These are phyloP conservation scores for Solanum hybrid DNA, from an alignment of 305 asterid species.

Conservation along the genomic window DNA sequence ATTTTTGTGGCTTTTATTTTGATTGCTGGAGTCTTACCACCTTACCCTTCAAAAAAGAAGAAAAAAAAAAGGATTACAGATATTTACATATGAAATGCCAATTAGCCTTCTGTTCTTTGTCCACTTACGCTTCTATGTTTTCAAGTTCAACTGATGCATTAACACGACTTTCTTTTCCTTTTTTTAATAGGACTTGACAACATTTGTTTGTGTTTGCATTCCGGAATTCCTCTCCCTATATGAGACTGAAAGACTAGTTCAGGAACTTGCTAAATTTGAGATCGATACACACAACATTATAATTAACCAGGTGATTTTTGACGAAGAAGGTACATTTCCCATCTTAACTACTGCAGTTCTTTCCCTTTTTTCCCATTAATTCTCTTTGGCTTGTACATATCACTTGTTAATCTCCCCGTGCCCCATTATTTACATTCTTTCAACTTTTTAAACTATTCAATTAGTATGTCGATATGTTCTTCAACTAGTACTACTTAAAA, in stretches of 20 bases:
- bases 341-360: background rate
- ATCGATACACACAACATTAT: conserved; percentile 89
- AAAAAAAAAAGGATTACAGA: background rate
- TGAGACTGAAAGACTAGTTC: conserved; percentile 91
- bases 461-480: background rate
- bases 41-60: background rate
- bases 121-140: background rate
- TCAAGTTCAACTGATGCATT: background rate
- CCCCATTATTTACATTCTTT: background rate
- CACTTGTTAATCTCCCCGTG: background rate
- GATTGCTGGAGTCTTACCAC: background rate
- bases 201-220: conserved; percentile 93
- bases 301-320: conserved; percentile 87
- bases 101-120: background rate
- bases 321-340: conserved; percentile 68
- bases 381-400: background rate
- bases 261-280: conserved; percentile 91
- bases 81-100: background rate
- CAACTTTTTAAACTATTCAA: background rate
- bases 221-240: conserved; percentile 94
- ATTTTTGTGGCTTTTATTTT: background rate
- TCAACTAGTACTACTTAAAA: background rate
- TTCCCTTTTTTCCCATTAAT: background rate
- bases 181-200: conserved; percentile 73
- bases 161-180: background rate